phyloP scores from a whole-genome alignment of 2,329 filamentous ascomycete genomes.

The Coniella lustricola region DNA sequence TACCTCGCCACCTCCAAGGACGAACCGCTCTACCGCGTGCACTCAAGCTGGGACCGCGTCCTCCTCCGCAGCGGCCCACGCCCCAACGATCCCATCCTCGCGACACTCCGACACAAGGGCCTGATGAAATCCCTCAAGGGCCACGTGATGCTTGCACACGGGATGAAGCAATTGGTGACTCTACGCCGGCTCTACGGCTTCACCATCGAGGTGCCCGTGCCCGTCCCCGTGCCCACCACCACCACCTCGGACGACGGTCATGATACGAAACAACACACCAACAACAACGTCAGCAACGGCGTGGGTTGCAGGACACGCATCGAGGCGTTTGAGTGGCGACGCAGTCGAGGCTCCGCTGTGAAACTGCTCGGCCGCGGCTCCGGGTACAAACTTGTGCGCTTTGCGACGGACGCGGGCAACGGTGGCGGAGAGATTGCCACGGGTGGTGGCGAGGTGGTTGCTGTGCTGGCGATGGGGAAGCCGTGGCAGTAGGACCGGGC shows the following conservation, averaged over 20 bases:
- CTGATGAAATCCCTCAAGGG: no score
- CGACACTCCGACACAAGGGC: neutral
- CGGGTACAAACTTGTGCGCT: conserved; percentile 4
- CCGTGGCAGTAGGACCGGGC: neutral
- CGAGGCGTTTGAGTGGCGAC: conserved; percentile 5
- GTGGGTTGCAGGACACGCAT: neutral
- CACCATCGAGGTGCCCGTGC: neutral
- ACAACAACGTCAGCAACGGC: neutral
- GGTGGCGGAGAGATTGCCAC: neutral
- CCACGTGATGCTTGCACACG: neutral
- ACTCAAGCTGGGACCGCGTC: neutral
- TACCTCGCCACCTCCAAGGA: neutral
- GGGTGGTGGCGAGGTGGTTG: conserved; percentile 1
- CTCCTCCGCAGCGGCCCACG: neutral
- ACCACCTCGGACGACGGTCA: no score
- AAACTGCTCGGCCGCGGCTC: neutral
- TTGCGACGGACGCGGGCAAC: neutral
- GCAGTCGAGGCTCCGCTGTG: neutral
- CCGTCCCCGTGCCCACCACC: no score
- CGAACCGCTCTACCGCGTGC: neutral
- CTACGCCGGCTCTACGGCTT: neutral
- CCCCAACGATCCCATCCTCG: neutral
- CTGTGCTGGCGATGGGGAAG: neutral
- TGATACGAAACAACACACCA: no score
- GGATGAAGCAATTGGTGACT: neutral